A percentile compares a stretch with the other conserved stretches of the same genome.
Evolutionary conservation across 371 early-diverging fungal genomes (phyloP).

Genomic region (Parasitella parasitica): DNA sequence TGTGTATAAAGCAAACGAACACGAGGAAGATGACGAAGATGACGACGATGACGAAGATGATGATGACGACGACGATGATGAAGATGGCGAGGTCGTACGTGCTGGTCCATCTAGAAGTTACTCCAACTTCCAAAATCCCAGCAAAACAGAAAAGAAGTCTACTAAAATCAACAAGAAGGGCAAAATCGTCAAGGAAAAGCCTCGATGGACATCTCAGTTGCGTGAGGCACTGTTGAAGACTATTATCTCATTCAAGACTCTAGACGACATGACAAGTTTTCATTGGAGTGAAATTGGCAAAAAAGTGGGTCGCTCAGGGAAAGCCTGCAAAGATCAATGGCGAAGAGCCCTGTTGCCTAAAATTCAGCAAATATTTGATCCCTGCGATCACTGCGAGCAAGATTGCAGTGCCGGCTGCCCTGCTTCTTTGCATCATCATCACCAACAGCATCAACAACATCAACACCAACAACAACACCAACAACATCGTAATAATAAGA

Average conservation of each 20-base stretch:
- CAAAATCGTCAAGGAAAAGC: constrained; percentile 17
- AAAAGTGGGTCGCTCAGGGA: constrained; percentile 25
- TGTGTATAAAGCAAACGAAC: not conserved
- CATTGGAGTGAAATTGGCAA: constrained; percentile 33
- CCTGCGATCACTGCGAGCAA: not conserved
- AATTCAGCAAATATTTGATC: constrained; percentile 5
- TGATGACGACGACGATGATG: not conserved
- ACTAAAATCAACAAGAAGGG: not conserved
- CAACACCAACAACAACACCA: not conserved
- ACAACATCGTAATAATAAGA: not conserved
- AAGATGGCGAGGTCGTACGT: too few relatives aligned
- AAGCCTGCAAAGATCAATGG: constrained; percentile 53
- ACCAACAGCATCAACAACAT: not conserved
- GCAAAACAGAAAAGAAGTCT: too few relatives aligned
- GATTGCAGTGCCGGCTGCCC: not conserved
- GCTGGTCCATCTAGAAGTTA: too few relatives aligned
- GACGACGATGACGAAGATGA: not conserved
- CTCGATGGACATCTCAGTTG: constrained; percentile 33
- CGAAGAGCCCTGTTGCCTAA: constrained; percentile 35
- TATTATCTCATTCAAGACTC: constrained; percentile 27
- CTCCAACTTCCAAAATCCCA: too few relatives aligned
- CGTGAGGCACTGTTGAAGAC: constrained; percentile 24
- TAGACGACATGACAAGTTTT: constrained; percentile 40
- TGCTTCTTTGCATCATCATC: not conserved
- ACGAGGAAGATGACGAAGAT: not conserved